These are phyloP conservation scores for Nicotiana paniculata DNA, from an alignment of 257 asterid species.

Conservation along the genomic window DNA sequence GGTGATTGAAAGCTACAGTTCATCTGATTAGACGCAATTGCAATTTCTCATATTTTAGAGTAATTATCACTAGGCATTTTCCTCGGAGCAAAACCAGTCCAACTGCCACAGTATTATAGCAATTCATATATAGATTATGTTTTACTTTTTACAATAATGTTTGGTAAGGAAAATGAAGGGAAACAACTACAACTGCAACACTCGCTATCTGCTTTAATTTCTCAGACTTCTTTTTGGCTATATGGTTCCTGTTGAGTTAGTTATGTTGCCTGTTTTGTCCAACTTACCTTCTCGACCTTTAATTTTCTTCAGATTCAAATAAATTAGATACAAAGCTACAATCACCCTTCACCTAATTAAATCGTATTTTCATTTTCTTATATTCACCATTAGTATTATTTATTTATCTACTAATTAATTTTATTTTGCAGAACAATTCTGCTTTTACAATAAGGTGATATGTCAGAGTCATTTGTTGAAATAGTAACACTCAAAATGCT, in stretches of 20 bases:
- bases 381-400: not conserved
- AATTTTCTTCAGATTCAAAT: conserved; percentile 23
- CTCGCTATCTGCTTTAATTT: not conserved
- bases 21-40: not conserved
- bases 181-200: conserved; percentile 24
- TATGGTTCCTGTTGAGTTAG: conserved; percentile 10
- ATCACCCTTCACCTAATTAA: conserved; percentile 35
- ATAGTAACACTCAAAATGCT: conserved; percentile 8
- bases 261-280: conserved; percentile 13
- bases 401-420: too few relatives aligned
- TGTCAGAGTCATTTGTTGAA: not conserved
- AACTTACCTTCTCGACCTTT: conserved; percentile 18
- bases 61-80: not conserved
- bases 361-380: not conserved
- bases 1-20: not conserved
- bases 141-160: not conserved
- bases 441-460: not conserved
- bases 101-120: not conserved
- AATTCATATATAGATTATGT: not conserved
- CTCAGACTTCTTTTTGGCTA: not conserved
- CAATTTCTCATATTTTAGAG: not conserved
- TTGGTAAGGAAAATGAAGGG: conserved; percentile 46
- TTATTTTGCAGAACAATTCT: not conserved
- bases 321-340: conserved; percentile 43
- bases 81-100: not conserved